Evolutionary conservation across 2,329 filamentous ascomycete genomes (phyloP).

Genomic region (Alternaria sp.): DNA sequence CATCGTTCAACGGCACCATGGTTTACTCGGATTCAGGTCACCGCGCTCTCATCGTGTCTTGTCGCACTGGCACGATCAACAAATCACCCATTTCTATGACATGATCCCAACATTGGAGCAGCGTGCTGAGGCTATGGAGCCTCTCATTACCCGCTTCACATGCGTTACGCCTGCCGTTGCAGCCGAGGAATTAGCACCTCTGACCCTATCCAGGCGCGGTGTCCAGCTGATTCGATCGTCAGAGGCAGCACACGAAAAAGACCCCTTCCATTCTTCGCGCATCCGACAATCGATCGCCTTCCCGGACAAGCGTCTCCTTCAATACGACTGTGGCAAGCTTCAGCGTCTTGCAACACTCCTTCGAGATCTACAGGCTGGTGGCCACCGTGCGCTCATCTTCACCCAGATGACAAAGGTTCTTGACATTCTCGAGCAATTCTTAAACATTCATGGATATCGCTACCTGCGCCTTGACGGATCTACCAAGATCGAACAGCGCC

Average conservation of each 20-base stretch:
- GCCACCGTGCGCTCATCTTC: slow-evolving; percentile 95
- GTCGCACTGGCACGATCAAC: slow-evolving; percentile 73
- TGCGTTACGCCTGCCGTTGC: slow-evolving; percentile 91
- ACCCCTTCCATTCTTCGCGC: slow-evolving; percentile 92
- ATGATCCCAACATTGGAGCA: slow-evolving; percentile 78
- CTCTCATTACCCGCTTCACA: slow-evolving; percentile 82
- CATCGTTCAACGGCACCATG: slow-evolving; percentile 51
- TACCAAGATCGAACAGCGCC: slow-evolving; percentile 93
- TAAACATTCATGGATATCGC: slow-evolving; percentile 97
- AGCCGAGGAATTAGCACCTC: slow-evolving; percentile 74
- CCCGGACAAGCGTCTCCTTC: slow-evolving; percentile 91
- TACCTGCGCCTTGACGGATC: slow-evolving; percentile 96
- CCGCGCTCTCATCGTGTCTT: slow-evolving; percentile 35
- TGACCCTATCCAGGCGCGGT: slow-evolving; percentile 66
- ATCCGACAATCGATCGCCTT: slow-evolving; percentile 95
- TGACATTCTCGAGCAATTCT: slow-evolving; percentile 95
- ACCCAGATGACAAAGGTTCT: slow-evolving; percentile 99
- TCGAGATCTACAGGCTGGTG: slow-evolving; percentile 83
- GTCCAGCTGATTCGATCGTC: slow-evolving; percentile 63
- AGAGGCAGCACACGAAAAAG: slow-evolving; percentile 62
- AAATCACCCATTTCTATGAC: slow-evolving; percentile 66
- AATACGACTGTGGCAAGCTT: slow-evolving; percentile 97
- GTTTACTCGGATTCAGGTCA: slow-evolving; percentile 38
- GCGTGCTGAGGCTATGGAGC: slow-evolving; percentile 74
- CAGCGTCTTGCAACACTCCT: slow-evolving; percentile 87